These are phyloP conservation scores for Dactylellina leptospora DNA, from an alignment of 2,329 filamentous ascomycete species.

Conservation along the genomic window DNA sequence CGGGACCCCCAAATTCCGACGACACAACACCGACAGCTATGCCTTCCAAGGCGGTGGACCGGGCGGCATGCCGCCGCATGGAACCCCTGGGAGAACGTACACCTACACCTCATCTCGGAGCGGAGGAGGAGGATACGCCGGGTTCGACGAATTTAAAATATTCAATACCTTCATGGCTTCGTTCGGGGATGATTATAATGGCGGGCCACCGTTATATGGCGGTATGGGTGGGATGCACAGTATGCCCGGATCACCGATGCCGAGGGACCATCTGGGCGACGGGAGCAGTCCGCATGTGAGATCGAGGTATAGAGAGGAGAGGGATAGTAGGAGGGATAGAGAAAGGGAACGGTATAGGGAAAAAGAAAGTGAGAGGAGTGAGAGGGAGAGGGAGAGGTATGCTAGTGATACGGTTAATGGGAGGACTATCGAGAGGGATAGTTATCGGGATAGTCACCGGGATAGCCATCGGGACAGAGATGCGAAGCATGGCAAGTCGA, in stretches of 20 bases:
- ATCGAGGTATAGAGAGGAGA: conserved; percentile 44
- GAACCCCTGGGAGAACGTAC: conserved; percentile 30
- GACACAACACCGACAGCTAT: conserved; percentile 49
- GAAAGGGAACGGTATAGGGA: conserved; percentile 33
- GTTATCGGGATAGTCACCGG: conserved; percentile 38
- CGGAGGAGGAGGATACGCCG: conserved; percentile 14
- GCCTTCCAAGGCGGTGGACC: conserved; percentile 21
- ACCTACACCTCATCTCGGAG: conserved; percentile 19
- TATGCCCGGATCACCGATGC: conserved; percentile 48
- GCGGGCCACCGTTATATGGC: conserved; percentile 32
- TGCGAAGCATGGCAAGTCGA: conserved; percentile 49
- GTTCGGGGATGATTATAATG: conserved; percentile 24
- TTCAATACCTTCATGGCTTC: conserved; percentile 50
- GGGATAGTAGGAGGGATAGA: conserved; percentile 37
- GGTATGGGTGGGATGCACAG: conserved; percentile 41
- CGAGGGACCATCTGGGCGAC: conserved; percentile 33
- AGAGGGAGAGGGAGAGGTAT: conserved; percentile 38
- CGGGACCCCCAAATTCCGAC: conserved; percentile 55
- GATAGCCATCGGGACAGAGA: conserved; percentile 59
- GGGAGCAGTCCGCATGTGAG: conserved; percentile 39
- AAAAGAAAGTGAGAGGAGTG: conserved; percentile 14
- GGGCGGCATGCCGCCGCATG: conserved; percentile 13
- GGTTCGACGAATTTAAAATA: conserved; percentile 46
- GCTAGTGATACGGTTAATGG: conserved; percentile 48
- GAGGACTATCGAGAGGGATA: conserved; percentile 43